These are phyloP conservation scores for Eucalyptus regnans DNA, from an alignment of 345 rosid species.

Conservation along the genomic window DNA sequence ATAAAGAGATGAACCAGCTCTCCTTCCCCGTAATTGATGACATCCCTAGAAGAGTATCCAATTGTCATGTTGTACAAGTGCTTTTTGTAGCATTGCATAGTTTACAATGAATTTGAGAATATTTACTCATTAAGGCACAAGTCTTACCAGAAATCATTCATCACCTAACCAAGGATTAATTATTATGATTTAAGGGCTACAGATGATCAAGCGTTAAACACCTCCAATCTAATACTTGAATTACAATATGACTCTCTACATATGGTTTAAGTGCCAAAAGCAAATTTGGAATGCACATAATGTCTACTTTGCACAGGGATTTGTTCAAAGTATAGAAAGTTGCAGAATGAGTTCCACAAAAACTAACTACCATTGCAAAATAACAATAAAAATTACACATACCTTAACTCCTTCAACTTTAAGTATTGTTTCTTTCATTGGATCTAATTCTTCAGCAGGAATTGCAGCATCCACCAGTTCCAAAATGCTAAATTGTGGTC, in stretches of 20 bases:
- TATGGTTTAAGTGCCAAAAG: background rate
- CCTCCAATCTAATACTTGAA: background rate
- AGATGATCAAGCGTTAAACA: background rate
- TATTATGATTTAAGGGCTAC: background rate
- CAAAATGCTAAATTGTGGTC: slow-evolving; percentile 36
- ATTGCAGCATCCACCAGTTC: slow-evolving; percentile 97
- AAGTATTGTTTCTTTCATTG: slow-evolving; percentile 56
- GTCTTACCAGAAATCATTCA: background rate
- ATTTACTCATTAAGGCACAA: background rate
- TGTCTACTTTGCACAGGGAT: background rate
- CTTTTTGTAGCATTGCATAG: background rate
- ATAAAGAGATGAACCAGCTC: slow-evolving; percentile 81
- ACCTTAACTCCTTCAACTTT: slow-evolving; percentile 85
- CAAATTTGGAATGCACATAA: background rate
- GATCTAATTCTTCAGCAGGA: slow-evolving; percentile 60
- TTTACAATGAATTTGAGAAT: background rate
- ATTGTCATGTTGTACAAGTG: background rate
- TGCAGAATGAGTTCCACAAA: background rate
- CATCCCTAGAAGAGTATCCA: slow-evolving; percentile 45
- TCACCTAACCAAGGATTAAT: background rate
- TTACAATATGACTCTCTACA: background rate
- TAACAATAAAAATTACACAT: background rate
- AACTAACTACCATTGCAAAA: background rate
- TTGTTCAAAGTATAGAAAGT: background rate
- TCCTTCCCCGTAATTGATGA: slow-evolving; percentile 92